These are phyloP conservation scores for Clonostachys byssicola DNA, from an alignment of 2,329 filamentous ascomycete genomes.

Conservation along the genomic window DNA sequence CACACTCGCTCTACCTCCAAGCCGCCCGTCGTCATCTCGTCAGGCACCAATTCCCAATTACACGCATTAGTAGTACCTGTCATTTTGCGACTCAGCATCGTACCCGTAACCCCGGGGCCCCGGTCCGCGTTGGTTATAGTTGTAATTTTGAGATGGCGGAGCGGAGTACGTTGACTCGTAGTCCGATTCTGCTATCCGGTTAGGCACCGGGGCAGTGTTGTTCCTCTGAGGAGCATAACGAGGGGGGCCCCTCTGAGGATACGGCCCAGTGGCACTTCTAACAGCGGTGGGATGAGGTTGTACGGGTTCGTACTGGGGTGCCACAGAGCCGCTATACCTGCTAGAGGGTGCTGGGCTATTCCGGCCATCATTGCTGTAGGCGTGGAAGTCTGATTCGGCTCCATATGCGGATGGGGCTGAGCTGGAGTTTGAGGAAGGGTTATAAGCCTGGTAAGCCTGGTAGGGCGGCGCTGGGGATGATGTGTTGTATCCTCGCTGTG, in stretches of 20 bases:
- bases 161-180: conserved; percentile 8
- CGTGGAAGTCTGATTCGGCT: conserved; percentile 8
- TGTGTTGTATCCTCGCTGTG: too few species aligned
- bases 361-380: conserved; percentile 22
- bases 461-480: too few species aligned
- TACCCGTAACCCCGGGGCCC: conserved; percentile 21
- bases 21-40: too few species aligned
- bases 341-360: conserved; percentile 24
- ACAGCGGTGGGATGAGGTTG: conserved; percentile 13
- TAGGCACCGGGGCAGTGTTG: conserved; percentile 36
- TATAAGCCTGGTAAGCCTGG: too few species aligned
- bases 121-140: conserved; percentile 10
- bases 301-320: conserved; percentile 8
- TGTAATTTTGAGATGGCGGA: conserved; percentile 17
- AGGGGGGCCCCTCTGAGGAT: conserved; percentile 24
- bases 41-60: too few species aligned
- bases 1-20: too few species aligned
- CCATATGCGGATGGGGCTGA: too few species aligned
- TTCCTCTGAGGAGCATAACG: conserved; percentile 34
- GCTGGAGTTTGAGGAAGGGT: too few species aligned
- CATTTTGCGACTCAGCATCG: conserved; percentile 25
- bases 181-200: conserved; percentile 18
- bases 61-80: too few species aligned
- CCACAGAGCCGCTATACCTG: conserved; percentile 11
- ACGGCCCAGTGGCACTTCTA: conserved; percentile 34